Evolutionary conservation across 495 filamentous ascomycete genomes (phyloP).

Genomic region (Aspergillus asperescens): DNA sequence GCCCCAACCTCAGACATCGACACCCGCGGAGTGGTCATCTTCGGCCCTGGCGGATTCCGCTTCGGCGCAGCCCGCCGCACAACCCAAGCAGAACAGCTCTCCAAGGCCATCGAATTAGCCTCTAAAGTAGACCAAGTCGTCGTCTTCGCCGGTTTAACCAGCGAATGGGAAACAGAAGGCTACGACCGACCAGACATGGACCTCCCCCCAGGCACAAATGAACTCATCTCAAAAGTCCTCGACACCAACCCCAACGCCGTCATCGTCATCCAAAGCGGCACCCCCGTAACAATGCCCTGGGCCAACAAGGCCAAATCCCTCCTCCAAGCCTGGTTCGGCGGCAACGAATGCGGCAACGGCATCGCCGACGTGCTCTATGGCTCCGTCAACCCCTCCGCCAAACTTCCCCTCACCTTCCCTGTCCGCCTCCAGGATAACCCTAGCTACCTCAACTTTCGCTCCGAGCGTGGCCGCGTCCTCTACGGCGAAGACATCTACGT

Average conservation of each 20-base stretch:
- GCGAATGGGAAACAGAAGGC: conserved; percentile 87
- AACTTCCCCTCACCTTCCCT: conserved; percentile 60
- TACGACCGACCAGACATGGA: conserved; percentile 82
- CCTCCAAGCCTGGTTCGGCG: conserved; percentile 69
- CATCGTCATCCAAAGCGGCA: conserved; percentile 79
- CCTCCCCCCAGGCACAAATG: conserved; percentile 71
- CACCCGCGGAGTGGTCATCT: conserved; percentile 44
- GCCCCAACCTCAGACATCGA: conserved; percentile 57
- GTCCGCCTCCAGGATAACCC: conserved; percentile 65
- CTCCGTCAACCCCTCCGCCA: conserved; percentile 51
- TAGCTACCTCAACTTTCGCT: conserved; percentile 71
- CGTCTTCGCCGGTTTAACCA: conserved; percentile 72
- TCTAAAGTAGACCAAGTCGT: conserved; percentile 65
- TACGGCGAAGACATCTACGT: conserved; percentile 80
- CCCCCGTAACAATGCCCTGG: conserved; percentile 85
- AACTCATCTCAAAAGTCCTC: conserved; percentile 64
- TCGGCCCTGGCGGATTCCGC: conserved; percentile 69
- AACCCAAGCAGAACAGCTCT: conserved; percentile 59
- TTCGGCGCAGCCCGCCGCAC: conserved; percentile 70
- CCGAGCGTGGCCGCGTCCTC: conserved; percentile 68
- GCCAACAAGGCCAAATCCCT: conserved; percentile 59
- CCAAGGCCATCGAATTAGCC: conserved; percentile 58
- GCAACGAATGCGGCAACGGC: conserved; percentile 61
- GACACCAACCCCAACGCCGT: conserved; percentile 67
- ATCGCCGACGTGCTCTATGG: conserved; percentile 56